Base-by-base conservation (phyloP, 2,329 filamentous ascomycete species). In the Fusarium sp. region DNA sequence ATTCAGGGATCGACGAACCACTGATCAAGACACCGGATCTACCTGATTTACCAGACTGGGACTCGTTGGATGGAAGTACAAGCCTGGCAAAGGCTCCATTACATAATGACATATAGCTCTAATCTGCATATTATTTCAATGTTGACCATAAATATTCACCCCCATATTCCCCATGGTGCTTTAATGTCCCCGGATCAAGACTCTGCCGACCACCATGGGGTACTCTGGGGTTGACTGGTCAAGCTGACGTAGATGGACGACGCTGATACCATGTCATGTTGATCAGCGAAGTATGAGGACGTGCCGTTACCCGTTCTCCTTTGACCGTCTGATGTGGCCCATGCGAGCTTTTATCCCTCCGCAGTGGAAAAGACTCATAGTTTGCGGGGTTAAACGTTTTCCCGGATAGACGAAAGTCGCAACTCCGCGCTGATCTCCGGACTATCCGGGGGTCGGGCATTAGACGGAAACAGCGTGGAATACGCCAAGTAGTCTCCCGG, bases 291-390 rank as follows among this genome's bases (percentile, higher is more conserved):
- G 32, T 10, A 20, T 24, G 45, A 57, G 22, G 38, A 43, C 22
- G 62, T 64, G 62, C 62, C 62, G 62, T 12, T 64, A 64, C 18
- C 62, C 62, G 62, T 58, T 53, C 49, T 43, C 40, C 38, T 7
- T 25, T 58, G 38, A 24, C n/a, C 44, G 24, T 50, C 57, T 64
- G 44, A 64, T 27, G 59, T 58, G 44, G 59, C 22, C 34, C 29
- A 32, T 32, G n/a, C 3, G 47, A 64, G 44, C 62, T 58, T 64
- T 64, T 64, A 64, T 64, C 62, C 59, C 44, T 64, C 44, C 32
- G 9, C 18, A 6, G 18, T 57, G 42, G 44, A 64, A 64, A 58
- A 64, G 44, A 40, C 62, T 46, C 45, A 65, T 64, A 65, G 11
- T 32, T 12, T 16, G 51, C 14, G 20, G 44, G 59, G 45, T 59